These are phyloP conservation scores for Wickerhamiella australiensis DNA, from an alignment of 805 yeast species.

Conservation along the genomic window DNA sequence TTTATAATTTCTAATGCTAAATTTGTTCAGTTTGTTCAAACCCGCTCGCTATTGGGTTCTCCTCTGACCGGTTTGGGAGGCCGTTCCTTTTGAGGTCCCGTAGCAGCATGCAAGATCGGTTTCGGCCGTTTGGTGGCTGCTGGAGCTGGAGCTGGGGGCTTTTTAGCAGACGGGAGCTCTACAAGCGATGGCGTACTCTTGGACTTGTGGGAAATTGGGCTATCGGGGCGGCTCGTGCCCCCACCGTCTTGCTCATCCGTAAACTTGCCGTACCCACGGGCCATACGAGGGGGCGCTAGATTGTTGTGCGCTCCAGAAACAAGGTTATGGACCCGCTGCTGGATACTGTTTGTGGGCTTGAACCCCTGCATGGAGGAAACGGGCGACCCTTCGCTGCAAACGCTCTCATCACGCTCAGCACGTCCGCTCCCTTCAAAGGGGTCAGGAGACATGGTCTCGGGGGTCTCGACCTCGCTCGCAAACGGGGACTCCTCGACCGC, in stretches of 20 bases:
- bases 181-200: constrained; percentile 6
- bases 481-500: neutral
- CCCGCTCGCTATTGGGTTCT: neutral
- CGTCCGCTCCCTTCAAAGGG: neutral
- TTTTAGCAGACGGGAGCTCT: neutral
- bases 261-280: constrained; percentile 71
- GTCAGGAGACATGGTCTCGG: constrained; percentile 6
- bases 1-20: neutral
- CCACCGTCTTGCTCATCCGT: constrained; percentile 33
- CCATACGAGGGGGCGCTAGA: constrained; percentile 47
- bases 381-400: constrained; percentile 1
- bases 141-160: neutral
- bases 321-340: constrained; percentile 28
- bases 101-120: constrained; percentile 9
- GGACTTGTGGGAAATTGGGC: constrained; percentile 5
- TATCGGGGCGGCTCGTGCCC: neutral
- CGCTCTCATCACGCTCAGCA: neutral
- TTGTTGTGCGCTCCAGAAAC: constrained; percentile 24
- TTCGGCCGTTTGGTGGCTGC: constrained; percentile 5
- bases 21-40: neutral
- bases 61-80: constrained; percentile 6
- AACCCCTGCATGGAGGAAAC: constrained; percentile 9
- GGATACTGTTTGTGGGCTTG: constrained; percentile 27
- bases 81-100: constrained; percentile 9
- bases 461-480: neutral